Base-by-base conservation (phyloP, 495 filamentous ascomycete genomes). In the Saxophila tyrrhenica region DNA sequence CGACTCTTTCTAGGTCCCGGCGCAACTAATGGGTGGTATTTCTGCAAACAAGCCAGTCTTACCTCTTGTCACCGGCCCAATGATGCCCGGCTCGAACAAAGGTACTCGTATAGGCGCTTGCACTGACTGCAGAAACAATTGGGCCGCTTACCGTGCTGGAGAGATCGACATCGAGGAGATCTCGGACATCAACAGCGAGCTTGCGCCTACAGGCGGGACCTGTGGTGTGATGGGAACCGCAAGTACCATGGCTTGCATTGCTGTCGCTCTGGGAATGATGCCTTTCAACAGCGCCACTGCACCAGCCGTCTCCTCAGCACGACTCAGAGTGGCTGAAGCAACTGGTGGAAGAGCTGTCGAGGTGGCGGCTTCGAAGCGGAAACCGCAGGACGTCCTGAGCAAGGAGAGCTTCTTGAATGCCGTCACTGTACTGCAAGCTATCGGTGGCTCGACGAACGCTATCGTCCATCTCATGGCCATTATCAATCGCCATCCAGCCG, bases 361-460 rank as follows among this genome's bases (percentile, higher is more conserved):
- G 0, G 65, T 74, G 7, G 76, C 75, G 2, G 62, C 62, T 2
- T 57, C 62, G 1, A 58, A 64, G 9, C 64, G 69, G 3, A 72
- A 66, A 22, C 82, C 82, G 0, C 81, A 84, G 48, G 59, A 69
- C 0, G 61, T 85, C 0, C 66, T 86, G n/a, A 71, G 76, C 0
- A 70, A 72, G 11, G 75, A 79, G 39, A 84, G 81, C 0, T 84
- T 86, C 58, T 60, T 78, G 44, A 86, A 86, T 61, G 82, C 82
- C 43, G 81, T 83, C 59, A 81, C 71, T 1, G 82, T 85, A 0
- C 72, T 86, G 1, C 82, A 85, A 55, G 82, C 82, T 19, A 82
- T 85, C 41, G 82, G 82, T 20, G 82, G 82, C 17, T 83, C 79
- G 0, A 85, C 82, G 1, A 86, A 85, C 67, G 81, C 79, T 3